Evolutionary conservation across 208 protist species (phyloP), one percentile per base, ranked within the genome.

Genomic region (Herpetomonas samuelpessoai): DNA sequence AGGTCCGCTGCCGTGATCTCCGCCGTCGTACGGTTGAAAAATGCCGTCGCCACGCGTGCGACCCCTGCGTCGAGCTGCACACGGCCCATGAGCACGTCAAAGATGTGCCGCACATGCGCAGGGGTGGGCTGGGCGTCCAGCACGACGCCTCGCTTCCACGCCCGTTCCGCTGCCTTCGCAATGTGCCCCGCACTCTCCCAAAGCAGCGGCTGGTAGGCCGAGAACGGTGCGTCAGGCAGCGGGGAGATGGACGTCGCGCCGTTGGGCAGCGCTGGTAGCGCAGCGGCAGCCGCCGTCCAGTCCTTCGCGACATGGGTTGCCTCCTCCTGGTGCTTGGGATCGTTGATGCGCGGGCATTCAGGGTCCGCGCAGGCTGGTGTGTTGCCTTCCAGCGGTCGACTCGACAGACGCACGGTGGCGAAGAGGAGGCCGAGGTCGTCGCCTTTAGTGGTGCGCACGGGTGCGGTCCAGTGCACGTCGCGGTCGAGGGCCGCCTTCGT

Each of bases 21-120:
- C 0, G 63, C 7, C 9, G 58, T n/a, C 14, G 67, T 2, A 29
- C 73, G 61, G 44, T 80, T 76, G 56, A 79, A 74, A 47, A 90
- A 91, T 0, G 71, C 56, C 2, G 79, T 54, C 21, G 65, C 71
- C 12, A 91, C 74, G 35, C 65, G 39, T 60, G 81, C 60, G 65
- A 96, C 39, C 59, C 71, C 35, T 73, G 22, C 24, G 56, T 83
- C 53, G 62, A 88, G 55, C 59, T 60, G 26, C 27, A 70, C 69
- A 35, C 81, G 78, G 2, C 82, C 81, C 77, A 88, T 79, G 16
- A 93, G 57, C 2, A 92, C 89, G 29, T 96, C 89, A 29, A 90
- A 84, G 28, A 96, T 35, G 55, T 96, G 89, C 18, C 89, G 86
- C 22, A 93, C 76, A 57, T 96, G 89, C 60, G 90, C 86, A 19